Conservation (phyloP, 2,329 filamentous ascomycete species). For the Fusarium sp. region DNA sequence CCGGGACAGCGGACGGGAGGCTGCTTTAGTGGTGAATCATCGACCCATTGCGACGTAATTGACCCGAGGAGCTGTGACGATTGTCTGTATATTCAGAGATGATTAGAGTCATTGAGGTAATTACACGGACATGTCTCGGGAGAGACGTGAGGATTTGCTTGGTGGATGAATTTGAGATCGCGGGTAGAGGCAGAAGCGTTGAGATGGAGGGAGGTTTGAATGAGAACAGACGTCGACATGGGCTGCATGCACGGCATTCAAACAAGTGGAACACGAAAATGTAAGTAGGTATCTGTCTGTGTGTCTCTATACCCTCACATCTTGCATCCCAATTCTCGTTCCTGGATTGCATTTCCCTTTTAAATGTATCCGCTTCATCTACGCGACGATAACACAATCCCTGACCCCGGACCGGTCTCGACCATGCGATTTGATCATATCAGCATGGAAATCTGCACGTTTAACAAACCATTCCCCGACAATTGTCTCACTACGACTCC, state of each 20-base stretch:
- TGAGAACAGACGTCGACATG: conserved; percentile 17
- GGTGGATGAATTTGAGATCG: background rate
- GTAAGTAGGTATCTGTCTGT: background rate
- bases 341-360: background rate
- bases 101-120: background rate
- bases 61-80: background rate
- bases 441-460: background rate
- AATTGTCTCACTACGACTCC: background rate
- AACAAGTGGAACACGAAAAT: background rate
- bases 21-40: conserved; percentile 10
- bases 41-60: background rate
- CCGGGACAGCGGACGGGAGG: conserved; percentile 1
- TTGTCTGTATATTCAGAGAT: background rate
- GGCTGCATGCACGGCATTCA: conserved; percentile 26
- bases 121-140: background rate
- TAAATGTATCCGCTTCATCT: background rate
- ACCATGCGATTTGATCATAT: background rate
- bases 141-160: background rate
- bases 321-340: background rate
- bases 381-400: background rate
- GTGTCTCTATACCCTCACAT: background rate
- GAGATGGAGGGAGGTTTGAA: background rate
- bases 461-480: background rate
- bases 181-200: background rate
- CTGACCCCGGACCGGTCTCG: background rate